Conservation (phyloP, 1,284 basidiomycete species). For the Calocybe gambosa region DNA sequence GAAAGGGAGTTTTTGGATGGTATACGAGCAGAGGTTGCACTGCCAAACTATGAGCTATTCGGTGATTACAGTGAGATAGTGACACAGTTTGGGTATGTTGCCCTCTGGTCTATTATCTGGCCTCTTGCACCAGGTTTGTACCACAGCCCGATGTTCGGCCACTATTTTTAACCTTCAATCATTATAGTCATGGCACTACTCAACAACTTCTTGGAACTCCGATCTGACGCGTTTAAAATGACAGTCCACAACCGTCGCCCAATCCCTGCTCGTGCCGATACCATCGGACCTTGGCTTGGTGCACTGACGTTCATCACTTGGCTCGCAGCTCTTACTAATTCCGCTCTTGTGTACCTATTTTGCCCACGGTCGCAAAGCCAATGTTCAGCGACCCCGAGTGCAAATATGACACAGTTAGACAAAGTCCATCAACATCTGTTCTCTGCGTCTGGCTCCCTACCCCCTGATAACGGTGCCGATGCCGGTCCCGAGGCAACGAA, state of each 20-base stretch:
- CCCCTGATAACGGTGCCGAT: conserved; percentile 8
- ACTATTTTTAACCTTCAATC: background rate
- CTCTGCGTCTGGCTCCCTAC: conserved; percentile 8
- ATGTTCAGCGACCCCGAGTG: conserved; percentile 11
- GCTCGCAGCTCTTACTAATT: conserved; percentile 81
- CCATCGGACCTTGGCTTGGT: conserved; percentile 93
- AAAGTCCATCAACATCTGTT: conserved; percentile 19
- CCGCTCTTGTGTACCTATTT: conserved; percentile 84
- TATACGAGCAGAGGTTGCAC: conserved; percentile 70
- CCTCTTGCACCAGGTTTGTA: conserved; percentile 76
- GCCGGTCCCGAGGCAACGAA: conserved; percentile 32
- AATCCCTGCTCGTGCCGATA: conserved; percentile 80
- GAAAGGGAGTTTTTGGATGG: conserved; percentile 73
- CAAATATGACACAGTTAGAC: conserved; percentile 13
- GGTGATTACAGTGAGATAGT: conserved; percentile 95
- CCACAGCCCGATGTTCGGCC: conserved; percentile 1
- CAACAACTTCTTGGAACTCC: conserved; percentile 89
- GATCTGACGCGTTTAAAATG: conserved; percentile 95
- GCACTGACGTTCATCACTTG: conserved; percentile 84
- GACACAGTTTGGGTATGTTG: conserved; percentile 90
- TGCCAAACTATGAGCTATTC: conserved; percentile 80
- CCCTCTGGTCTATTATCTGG: conserved; percentile 93
- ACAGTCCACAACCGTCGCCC: conserved; percentile 81
- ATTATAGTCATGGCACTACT: conserved; percentile 60
- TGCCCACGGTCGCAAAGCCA: conserved; percentile 28